Evolutionary conservation across 108 stramenopile species (phyloP), one percentile per base, ranked within the genome.

Genomic region (Pseudonitzschia pungens): DNA sequence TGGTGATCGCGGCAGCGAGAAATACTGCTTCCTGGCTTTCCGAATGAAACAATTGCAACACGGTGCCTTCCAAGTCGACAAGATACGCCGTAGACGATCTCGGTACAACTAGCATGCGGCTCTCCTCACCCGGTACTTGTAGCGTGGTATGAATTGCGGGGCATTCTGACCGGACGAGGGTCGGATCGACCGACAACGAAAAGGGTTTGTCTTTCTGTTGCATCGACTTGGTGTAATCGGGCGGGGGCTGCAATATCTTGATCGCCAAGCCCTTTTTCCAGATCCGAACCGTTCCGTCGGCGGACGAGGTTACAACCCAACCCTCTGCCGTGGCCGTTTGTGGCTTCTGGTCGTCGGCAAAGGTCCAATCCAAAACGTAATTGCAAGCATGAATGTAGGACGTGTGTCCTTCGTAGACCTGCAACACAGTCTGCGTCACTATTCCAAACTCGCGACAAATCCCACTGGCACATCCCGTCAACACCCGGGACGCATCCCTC

Each of bases 281-380:
- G n/a, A 99, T 65, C 40, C 88, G 78, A 6, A 96, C 92, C 29
- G 87, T 96, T 32, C 97, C 97, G 75, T 99, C 98, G 6, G 91
- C 91, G 26, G 91, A 89, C 20, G 83, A 89, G 15, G 97, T 93
- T 0, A 98, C 83, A 21, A 98, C 87, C 45, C 60, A 67, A 42
- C 84, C 57, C 7, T 68, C 69, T 6, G 32, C n/a, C 28, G 65
- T 31, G 33, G 55, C 33, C 24, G 43, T 58, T 45, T 73, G 54
- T 33, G 45, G 33, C 18, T 44, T 41, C 26, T 65, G 40, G 41
- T 59, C 24, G 32, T 50, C 48, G 32, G 71, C 42, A 6, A 56
- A 50, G 6, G 63, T 64, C 52, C 60, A 69, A 69, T 59, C 62
- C 65, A 83, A 20, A 57, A 79, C 59, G 68, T 92, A 93, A 26